These are phyloP conservation scores for Boletus reticulatus DNA, from an alignment of 768 basidiomycete genomes.

Conservation along the genomic window DNA sequence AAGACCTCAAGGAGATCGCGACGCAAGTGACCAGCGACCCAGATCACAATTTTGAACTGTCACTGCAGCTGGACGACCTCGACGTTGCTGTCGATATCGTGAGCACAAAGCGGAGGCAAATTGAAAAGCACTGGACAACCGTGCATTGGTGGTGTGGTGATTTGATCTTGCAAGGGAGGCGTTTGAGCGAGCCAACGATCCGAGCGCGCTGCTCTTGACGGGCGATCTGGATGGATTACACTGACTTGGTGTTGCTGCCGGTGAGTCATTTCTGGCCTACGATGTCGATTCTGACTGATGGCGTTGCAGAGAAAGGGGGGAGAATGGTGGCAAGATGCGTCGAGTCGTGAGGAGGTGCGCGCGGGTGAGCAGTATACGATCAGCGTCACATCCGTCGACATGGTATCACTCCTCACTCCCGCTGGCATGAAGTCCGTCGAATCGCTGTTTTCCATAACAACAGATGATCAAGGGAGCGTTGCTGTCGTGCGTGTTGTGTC, in stretches of 20 bases:
- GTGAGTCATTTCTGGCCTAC: slow-evolving; percentile 43
- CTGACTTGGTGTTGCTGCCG: slow-evolving; percentile 62
- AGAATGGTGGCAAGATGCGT: slow-evolving; percentile 54
- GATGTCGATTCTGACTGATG: not conserved
- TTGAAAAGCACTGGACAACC: too few relatives aligned
- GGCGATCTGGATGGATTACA: slow-evolving; percentile 64
- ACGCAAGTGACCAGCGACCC: slow-evolving; percentile 84
- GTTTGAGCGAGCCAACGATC: too few relatives aligned
- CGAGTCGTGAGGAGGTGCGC: slow-evolving; percentile 35
- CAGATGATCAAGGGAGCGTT: too few relatives aligned
- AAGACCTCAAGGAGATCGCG: slow-evolving; percentile 81
- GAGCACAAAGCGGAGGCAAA: too few relatives aligned
- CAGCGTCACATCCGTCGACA: too few relatives aligned
- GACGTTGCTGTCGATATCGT: slow-evolving; percentile 81
- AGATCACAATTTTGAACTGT: slow-evolving; percentile 95
- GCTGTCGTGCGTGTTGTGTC: not conserved
- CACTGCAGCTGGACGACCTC: slow-evolving; percentile 87
- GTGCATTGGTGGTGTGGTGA: too few relatives aligned
- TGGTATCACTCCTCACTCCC: too few relatives aligned
- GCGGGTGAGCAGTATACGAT: not conserved
- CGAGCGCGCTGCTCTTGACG: too few relatives aligned
- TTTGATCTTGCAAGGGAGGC: too few relatives aligned
- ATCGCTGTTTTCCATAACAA: not conserved
- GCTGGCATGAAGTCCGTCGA: too few relatives aligned
- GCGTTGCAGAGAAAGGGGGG: slow-evolving; percentile 36